Evolutionary conservation across 2,329 filamentous ascomycete species (phyloP).

Genomic region (Fusarium sp.): DNA sequence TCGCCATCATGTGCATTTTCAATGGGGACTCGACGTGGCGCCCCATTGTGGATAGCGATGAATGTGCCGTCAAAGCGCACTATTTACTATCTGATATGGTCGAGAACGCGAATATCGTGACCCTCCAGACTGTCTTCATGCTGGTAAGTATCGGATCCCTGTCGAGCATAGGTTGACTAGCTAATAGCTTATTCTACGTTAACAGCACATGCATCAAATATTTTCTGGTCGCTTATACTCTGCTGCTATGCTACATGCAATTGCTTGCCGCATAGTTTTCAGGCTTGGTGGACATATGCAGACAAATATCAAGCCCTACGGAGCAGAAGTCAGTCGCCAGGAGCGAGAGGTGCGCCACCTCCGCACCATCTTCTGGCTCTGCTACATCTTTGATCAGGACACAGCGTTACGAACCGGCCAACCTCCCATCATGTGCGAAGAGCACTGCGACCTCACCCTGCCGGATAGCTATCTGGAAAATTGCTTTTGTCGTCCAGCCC

Average conservation of each 20-base stretch:
- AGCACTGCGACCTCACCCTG: constrained; percentile 43
- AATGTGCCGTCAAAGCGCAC: constrained; percentile 52
- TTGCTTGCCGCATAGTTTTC: constrained; percentile 59
- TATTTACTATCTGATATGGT: constrained; percentile 54
- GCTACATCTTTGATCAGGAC: constrained; percentile 64
- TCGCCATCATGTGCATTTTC: constrained; percentile 49
- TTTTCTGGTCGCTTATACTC: constrained; percentile 57
- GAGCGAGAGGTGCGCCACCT: constrained; percentile 48
- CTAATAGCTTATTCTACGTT: neutral
- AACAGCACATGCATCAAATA: constrained; percentile 30
- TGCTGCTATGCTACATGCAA: constrained; percentile 54
- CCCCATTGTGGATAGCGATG: constrained; percentile 51
- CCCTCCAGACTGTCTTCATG: constrained; percentile 57
- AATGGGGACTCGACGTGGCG: constrained; percentile 13
- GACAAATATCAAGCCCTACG: constrained; percentile 14
- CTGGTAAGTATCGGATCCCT: constrained; percentile 51
- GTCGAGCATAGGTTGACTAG: neutral
- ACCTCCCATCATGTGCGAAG: constrained; percentile 58
- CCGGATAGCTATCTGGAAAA: neutral
- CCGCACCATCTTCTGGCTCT: constrained; percentile 62
- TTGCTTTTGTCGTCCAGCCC: neutral
- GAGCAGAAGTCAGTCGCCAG: constrained; percentile 18
- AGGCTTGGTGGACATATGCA: constrained; percentile 57
- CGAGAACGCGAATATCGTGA: constrained; percentile 54
- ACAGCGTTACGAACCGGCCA: constrained; percentile 62